Evolutionary conservation across 176 grass and related monocot species (phyloP).

Genomic region (Zizania latifolia): DNA sequence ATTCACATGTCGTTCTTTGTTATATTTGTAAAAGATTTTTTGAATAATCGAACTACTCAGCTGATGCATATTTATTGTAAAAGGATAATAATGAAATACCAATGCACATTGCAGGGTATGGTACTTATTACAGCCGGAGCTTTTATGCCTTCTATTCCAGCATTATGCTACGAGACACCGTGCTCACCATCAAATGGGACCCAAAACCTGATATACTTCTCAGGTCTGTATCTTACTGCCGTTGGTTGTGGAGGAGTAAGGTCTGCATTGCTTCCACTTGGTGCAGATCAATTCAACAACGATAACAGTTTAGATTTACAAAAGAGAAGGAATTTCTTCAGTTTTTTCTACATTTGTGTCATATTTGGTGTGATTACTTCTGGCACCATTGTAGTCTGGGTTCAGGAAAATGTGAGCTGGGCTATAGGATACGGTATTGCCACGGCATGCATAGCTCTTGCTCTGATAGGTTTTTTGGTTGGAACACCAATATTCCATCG

Average conservation of each 20-base stretch:
- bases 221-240: constrained; percentile 60
- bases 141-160: constrained; percentile 28
- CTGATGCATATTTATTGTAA: neutral
- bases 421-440: constrained; percentile 54
- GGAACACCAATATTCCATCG: constrained; percentile 38
- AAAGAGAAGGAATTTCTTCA: constrained; percentile 51
- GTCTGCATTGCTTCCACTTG: constrained; percentile 63
- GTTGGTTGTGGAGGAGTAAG: constrained; percentile 50
- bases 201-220: constrained; percentile 45
- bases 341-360: constrained; percentile 47
- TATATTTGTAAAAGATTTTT: neutral
- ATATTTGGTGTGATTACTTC: constrained; percentile 58
- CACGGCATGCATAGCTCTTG: constrained; percentile 31
- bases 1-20: constrained; percentile 17
- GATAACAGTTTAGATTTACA: constrained; percentile 22
- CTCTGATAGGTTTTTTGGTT: constrained; percentile 39
- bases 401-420: constrained; percentile 63
- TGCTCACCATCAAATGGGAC: constrained; percentile 22
- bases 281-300: constrained; percentile 45
- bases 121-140: constrained; percentile 43
- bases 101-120: constrained; percentile 50
- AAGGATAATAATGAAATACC: constrained; percentile 2
- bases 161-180: neutral
- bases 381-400: constrained; percentile 49
- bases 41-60: neutral